Percentiles rank a stretch among this genome's conserved stretches.
These are phyloP conservation scores for Dioszegia hungarica DNA, from an alignment of 768 basidiomycete species.

Conservation along the genomic window DNA sequence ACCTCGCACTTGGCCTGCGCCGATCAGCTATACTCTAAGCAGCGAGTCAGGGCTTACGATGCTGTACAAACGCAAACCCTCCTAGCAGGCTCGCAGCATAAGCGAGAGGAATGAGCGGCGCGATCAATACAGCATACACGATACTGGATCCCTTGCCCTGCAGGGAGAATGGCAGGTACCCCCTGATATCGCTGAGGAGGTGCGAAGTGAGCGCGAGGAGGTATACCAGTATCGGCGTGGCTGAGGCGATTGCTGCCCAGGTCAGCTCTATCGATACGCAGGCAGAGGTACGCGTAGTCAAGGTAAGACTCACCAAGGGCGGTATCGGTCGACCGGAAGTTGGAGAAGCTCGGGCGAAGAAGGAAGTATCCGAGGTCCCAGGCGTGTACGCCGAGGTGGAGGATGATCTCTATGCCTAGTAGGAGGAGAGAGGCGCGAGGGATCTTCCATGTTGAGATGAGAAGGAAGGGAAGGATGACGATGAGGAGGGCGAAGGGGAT, in stretches of 20 bases:
- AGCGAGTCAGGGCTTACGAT: slow-evolving; percentile 6
- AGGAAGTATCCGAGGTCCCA: slow-evolving; percentile 11
- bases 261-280: not conserved
- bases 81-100: slow-evolving; percentile 15
- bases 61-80: slow-evolving; percentile 10
- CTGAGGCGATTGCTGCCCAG: slow-evolving; percentile 9
- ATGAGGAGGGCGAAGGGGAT: not conserved
- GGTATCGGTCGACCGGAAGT: slow-evolving; percentile 9
- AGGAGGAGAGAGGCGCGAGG: slow-evolving; percentile 5
- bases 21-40: not conserved
- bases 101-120: slow-evolving; percentile 18
- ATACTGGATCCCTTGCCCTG: not conserved
- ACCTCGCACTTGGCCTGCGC: not conserved
- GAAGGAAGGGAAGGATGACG: not conserved
- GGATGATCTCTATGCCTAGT: slow-evolving; percentile 13
- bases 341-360: not conserved
- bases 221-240: slow-evolving; percentile 12
- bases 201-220: slow-evolving; percentile 9
- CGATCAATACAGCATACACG: slow-evolving; percentile 5
- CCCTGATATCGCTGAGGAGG: slow-evolving; percentile 6
- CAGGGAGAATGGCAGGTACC: slow-evolving; percentile 1
- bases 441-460: not conserved
- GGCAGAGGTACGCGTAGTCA: not conserved
- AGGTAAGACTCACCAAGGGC: slow-evolving; percentile 17
- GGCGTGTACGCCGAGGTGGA: slow-evolving; percentile 1